These are phyloP conservation scores for Metschnikowia sp. DNA, from an alignment of 805 yeast genomes.

Conservation along the genomic window DNA sequence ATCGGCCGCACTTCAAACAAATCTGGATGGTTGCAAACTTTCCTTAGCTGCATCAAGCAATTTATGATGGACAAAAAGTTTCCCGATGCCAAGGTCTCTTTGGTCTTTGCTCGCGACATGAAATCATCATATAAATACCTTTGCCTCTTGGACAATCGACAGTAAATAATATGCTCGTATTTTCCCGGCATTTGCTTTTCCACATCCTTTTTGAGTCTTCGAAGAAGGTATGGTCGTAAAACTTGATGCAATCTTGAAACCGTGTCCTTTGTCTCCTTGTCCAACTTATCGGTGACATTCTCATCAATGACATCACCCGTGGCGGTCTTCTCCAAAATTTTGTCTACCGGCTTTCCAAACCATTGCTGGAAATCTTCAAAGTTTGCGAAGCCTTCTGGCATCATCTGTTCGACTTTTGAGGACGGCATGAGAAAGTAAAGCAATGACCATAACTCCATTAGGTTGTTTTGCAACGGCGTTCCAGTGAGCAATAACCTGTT, in stretches of 20 bases:
- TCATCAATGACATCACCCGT: constrained; percentile 49
- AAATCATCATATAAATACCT: constrained; percentile 91
- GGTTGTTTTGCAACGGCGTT: constrained; percentile 93
- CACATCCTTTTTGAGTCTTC: constrained; percentile 93
- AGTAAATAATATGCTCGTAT: constrained; percentile 90
- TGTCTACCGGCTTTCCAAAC: constrained; percentile 98
- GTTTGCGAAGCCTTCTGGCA: constrained; percentile 96
- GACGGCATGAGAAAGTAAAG: constrained; percentile 96
- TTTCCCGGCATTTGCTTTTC: constrained; percentile 99
- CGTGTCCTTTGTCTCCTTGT: constrained; percentile 77
- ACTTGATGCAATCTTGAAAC: constrained; percentile 90
- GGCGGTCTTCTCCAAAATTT: constrained; percentile 66
- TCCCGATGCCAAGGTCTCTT: constrained; percentile 89
- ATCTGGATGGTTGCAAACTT: constrained; percentile 96
- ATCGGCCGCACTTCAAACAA: constrained; percentile 94
- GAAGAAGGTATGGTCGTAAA: constrained; percentile 82
- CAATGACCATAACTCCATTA: constrained; percentile 94
- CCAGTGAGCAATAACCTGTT: constrained; percentile 88
- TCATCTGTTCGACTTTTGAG: constrained; percentile 60
- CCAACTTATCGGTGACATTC: constrained; percentile 43
- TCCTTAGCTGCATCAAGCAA: constrained; percentile 95
- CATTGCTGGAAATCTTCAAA: constrained; percentile 94
- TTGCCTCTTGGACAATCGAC: constrained; percentile 90
- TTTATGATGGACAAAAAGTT: constrained; percentile 92
- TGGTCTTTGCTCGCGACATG: constrained; percentile 94